Evolutionary conservation across 768 basidiomycete species (phyloP).

Genomic region (Amanita fuliginea): DNA sequence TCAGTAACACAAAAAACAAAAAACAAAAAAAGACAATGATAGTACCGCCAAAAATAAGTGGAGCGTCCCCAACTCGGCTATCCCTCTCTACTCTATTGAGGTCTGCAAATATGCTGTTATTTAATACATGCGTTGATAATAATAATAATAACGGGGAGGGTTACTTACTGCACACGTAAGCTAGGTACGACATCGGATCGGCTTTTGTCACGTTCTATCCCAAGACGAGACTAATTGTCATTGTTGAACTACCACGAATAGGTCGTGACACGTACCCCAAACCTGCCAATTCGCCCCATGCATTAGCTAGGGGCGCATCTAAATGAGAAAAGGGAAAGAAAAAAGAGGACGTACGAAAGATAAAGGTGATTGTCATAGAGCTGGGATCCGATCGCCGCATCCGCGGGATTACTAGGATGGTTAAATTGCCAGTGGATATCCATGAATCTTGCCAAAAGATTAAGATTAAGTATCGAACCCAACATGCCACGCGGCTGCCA

Average conservation of each 20-base stretch:
- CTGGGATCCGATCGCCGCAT: slow-evolving; percentile 47
- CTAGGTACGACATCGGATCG: slow-evolving; percentile 54
- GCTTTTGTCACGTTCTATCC: slow-evolving; percentile 61
- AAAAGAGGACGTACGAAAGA: slow-evolving; percentile 39
- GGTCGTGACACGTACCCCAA: slow-evolving; percentile 33
- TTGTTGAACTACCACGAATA: slow-evolving; percentile 2
- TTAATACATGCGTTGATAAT: too few relatives aligned
- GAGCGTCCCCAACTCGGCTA: slow-evolving; percentile 24
- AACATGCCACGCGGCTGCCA: too few relatives aligned
- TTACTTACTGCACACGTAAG: slow-evolving; percentile 55
- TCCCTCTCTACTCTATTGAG: slow-evolving; percentile 38
- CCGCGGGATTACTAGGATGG: slow-evolving; percentile 45
- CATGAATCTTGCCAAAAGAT: slow-evolving; percentile 48
- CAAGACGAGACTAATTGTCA: background rate
- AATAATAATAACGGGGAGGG: too few relatives aligned
- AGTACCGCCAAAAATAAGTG: slow-evolving; percentile 29
- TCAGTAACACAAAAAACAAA: background rate
- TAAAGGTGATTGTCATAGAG: slow-evolving; percentile 75
- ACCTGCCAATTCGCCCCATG: slow-evolving; percentile 27
- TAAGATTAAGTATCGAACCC: too few relatives aligned
- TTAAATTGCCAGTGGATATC: slow-evolving; percentile 70
- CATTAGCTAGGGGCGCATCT: background rate
- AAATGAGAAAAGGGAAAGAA: background rate
- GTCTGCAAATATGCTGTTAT: slow-evolving; percentile 27
- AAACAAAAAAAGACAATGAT: too few relatives aligned